phyloP scores from a whole-genome alignment of 371 early-diverging fungal species.

The Basidiobolus heterosporus region DNA sequence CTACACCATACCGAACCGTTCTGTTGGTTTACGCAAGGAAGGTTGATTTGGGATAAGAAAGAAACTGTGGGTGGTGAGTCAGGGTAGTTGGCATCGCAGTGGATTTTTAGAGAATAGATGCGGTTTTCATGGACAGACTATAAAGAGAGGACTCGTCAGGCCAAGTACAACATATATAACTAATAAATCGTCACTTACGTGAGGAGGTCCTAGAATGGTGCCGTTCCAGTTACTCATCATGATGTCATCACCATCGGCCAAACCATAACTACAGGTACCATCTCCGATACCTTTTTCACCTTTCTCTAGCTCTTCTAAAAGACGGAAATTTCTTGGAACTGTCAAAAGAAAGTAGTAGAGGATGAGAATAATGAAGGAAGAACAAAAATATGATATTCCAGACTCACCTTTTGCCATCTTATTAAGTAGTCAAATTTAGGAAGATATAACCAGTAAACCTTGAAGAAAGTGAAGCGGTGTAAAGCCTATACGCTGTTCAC shows the following conservation, averaged over 20 bases:
- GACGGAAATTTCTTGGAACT: constrained; percentile 92
- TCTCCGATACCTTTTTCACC: constrained; percentile 94
- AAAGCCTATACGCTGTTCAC: no score
- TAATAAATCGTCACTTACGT: no score
- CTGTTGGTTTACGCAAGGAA: constrained; percentile 71
- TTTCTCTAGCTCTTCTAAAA: constrained; percentile 91
- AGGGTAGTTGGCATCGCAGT: constrained; percentile 78
- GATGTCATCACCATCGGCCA: constrained; percentile 73
- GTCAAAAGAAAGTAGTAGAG: neutral
- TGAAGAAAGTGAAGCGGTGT: no score
- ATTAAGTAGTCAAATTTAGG: no score
- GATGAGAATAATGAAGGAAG: no score
- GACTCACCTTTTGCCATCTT: no score
- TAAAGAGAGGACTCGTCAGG: neutral
- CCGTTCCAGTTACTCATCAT: constrained; percentile 82
- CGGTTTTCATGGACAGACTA: constrained; percentile 88
- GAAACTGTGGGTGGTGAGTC: constrained; percentile 57
- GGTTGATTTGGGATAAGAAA: constrained; percentile 71
- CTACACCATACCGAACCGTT: constrained; percentile 48
- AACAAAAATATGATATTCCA: no score
- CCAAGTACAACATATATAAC: neutral
- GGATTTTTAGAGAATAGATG: constrained; percentile 71
- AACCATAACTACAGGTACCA: constrained; percentile 84
- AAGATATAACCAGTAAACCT: no score
- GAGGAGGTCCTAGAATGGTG: constrained; percentile 87